Evolutionary conservation across 768 basidiomycete genomes (phyloP).

Genomic region (Pleurotus eryngii): DNA sequence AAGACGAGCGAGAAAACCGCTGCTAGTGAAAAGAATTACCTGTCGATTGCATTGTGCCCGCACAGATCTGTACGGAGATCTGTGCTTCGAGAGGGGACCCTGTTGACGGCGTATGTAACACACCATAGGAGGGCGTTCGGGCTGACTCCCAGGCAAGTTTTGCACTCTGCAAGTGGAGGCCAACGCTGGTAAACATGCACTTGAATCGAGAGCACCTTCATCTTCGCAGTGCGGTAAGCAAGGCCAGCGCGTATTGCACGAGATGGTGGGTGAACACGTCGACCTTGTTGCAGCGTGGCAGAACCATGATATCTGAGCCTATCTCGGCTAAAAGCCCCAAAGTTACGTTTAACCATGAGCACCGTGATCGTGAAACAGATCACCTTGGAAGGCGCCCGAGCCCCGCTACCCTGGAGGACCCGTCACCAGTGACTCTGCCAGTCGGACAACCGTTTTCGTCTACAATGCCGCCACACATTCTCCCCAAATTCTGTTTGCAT

Average conservation of each 20-base stretch:
- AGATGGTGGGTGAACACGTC: not conserved
- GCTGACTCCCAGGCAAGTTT: not conserved
- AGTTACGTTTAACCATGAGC: not conserved
- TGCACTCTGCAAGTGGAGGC: not conserved
- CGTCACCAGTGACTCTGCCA: too few species aligned
- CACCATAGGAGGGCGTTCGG: not conserved
- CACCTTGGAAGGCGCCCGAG: not conserved
- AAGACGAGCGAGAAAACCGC: constrained; percentile 1
- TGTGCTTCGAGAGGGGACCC: constrained; percentile 5
- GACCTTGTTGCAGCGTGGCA: not conserved
- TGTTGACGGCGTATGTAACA: not conserved
- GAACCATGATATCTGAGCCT: not conserved
- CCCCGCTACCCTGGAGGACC: too few species aligned
- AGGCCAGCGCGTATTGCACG: too few species aligned
- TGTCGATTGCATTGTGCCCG: not conserved
- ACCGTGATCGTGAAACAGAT: constrained; percentile 1
- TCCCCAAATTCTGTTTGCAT: too few species aligned
- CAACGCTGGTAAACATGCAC: too few species aligned
- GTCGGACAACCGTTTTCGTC: too few species aligned
- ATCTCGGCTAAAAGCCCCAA: not conserved
- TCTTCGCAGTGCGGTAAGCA: too few species aligned
- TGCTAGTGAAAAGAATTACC: not conserved
- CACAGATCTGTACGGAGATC: constrained; percentile 3
- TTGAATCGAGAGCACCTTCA: too few species aligned
- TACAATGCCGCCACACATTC: too few species aligned